These are phyloP conservation scores for Priceomyces castillae DNA, from an alignment of 805 yeast genomes.

Conservation along the genomic window DNA sequence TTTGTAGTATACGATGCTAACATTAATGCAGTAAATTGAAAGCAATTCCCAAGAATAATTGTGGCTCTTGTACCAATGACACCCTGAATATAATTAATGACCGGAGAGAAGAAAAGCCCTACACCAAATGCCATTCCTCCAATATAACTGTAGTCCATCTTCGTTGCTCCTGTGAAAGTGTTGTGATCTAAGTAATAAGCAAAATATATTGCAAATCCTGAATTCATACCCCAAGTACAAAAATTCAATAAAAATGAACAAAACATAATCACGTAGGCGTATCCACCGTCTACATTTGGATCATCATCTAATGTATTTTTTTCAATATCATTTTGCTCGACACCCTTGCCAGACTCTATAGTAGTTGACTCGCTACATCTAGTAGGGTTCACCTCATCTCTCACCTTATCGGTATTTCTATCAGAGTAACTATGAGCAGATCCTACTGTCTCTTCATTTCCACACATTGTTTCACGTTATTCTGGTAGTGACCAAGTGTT, in stretches of 20 bases:
- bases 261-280: slow-evolving; percentile 62
- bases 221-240: slow-evolving; percentile 72
- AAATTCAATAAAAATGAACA: slow-evolving; percentile 52
- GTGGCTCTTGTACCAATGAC: slow-evolving; percentile 39
- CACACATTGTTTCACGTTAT: too few relatives aligned
- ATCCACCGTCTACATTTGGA: slow-evolving; percentile 52
- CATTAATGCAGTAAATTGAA: slow-evolving; percentile 54
- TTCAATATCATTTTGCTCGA: slow-evolving; percentile 2
- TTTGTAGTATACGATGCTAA: slow-evolving; percentile 58
- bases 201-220: slow-evolving; percentile 63
- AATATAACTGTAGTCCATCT: slow-evolving; percentile 60
- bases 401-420: too few relatives aligned
- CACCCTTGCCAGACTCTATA: neutral
- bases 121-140: slow-evolving; percentile 66
- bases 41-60: slow-evolving; percentile 44
- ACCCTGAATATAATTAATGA: slow-evolving; percentile 47
- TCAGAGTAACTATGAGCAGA: too few relatives aligned
- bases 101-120: slow-evolving; percentile 52
- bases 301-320: slow-evolving; percentile 4
- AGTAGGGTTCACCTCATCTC: neutral
- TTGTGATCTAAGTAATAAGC: slow-evolving; percentile 52
- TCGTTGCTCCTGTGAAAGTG: slow-evolving; percentile 52
- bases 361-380: neutral
- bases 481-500: too few relatives aligned
- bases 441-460: too few relatives aligned